A percentile compares a stretch with the other conserved stretches of the same genome.
Conservation (phyloP, 345 rosid genomes). For the Aquilaria malaccensis region DNA sequence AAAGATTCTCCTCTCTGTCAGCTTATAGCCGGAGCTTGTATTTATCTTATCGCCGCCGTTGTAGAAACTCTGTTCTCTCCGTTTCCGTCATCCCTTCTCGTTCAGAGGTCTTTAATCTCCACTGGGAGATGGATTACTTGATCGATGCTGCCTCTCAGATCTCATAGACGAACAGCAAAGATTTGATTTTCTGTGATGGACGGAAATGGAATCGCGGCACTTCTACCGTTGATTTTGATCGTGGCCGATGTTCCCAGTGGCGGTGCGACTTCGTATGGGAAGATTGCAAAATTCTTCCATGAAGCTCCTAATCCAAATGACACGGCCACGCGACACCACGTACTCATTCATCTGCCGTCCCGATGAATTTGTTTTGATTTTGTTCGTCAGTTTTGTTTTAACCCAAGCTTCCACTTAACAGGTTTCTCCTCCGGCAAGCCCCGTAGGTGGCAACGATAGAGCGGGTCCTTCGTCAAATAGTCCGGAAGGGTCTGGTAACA, state of each 20-base stretch:
- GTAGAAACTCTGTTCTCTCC: too few species aligned
- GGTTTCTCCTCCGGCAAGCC: slow-evolving; percentile 34
- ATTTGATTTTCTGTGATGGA: slow-evolving; percentile 24
- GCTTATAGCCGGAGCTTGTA: too few species aligned
- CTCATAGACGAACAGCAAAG: neutral
- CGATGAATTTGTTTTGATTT: slow-evolving; percentile 18
- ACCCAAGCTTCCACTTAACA: slow-evolving; percentile 11
- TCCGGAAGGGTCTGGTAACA: slow-evolving; percentile 12
- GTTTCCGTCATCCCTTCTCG: too few species aligned
- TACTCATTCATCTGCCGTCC: slow-evolving; percentile 6
- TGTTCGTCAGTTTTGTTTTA: neutral
- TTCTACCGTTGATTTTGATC: slow-evolving; percentile 35
- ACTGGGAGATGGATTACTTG: too few species aligned
- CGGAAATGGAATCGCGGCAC: slow-evolving; percentile 22
- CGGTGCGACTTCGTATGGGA: slow-evolving; percentile 20
- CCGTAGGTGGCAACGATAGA: slow-evolving; percentile 8
- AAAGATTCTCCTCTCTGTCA: too few species aligned
- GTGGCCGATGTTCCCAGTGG: slow-evolving; percentile 30
- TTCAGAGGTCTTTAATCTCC: too few species aligned
- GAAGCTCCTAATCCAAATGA: slow-evolving; percentile 16
- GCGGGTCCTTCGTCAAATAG: slow-evolving; percentile 14
- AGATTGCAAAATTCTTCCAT: slow-evolving; percentile 26
- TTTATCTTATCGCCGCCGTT: too few species aligned
- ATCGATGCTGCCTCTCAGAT: slow-evolving; percentile 1
- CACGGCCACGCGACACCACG: slow-evolving; percentile 25